Evolutionary conservation across 1,284 basidiomycete genomes (phyloP).

Genomic region (Waitea zeae): DNA sequence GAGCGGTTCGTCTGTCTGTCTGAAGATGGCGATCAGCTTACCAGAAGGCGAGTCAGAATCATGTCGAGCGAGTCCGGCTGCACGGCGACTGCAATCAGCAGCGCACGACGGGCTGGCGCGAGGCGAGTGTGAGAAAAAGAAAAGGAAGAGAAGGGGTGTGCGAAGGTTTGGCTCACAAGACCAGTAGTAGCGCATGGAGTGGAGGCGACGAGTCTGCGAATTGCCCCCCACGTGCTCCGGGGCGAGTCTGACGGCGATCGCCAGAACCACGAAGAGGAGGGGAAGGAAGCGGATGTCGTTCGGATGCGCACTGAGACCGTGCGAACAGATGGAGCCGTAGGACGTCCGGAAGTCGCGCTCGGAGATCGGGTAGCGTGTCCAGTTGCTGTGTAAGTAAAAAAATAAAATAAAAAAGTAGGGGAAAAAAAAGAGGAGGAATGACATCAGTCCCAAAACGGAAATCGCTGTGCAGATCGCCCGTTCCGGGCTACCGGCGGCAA

Average conservation of each 20-base stretch:
- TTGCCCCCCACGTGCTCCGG: slow-evolving; percentile 76
- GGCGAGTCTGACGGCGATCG: slow-evolving; percentile 72
- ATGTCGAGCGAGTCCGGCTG: slow-evolving; percentile 83
- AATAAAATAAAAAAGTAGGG: background rate
- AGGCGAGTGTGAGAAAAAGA: slow-evolving; percentile 5
- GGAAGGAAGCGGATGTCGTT: slow-evolving; percentile 80
- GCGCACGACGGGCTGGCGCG: slow-evolving; percentile 75
- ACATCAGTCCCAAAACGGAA: too few relatives aligned
- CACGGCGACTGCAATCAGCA: slow-evolving; percentile 79
- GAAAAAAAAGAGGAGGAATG: slow-evolving; percentile 3
- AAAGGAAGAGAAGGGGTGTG: slow-evolving; percentile 2
- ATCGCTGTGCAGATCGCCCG: too few relatives aligned
- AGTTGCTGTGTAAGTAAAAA: slow-evolving; percentile 45
- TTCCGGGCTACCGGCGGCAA: slow-evolving; percentile 5
- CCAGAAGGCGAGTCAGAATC: slow-evolving; percentile 75
- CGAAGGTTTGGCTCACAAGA: slow-evolving; percentile 50
- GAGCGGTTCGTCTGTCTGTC: too few relatives aligned
- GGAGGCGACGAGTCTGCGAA: slow-evolving; percentile 53
- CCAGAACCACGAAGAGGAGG: slow-evolving; percentile 84
- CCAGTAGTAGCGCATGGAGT: slow-evolving; percentile 84
- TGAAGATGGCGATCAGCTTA: slow-evolving; percentile 13
- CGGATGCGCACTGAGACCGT: slow-evolving; percentile 60
- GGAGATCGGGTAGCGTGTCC: slow-evolving; percentile 87
- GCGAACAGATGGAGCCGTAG: slow-evolving; percentile 66
- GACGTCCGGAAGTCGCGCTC: slow-evolving; percentile 72